Conservation (phyloP, 805 yeast species). For the Wickerhamia fluorescens region DNA sequence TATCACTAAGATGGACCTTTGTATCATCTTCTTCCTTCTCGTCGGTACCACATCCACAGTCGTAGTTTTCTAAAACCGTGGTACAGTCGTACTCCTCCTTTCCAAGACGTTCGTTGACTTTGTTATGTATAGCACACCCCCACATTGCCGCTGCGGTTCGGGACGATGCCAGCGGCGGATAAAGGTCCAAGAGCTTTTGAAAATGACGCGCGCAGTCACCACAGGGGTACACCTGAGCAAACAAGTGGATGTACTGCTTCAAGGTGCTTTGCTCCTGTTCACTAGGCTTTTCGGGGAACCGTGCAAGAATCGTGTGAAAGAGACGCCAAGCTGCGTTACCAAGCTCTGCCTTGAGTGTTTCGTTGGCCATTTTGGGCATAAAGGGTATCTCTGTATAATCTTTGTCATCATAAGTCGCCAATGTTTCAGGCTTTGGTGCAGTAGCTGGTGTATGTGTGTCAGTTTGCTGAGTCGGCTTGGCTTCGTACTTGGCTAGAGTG, state of each 20-base stretch:
- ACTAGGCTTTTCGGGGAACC: constrained; percentile 83
- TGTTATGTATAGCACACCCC: constrained; percentile 93
- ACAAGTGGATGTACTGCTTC: constrained; percentile 55
- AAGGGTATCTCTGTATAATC: constrained; percentile 37
- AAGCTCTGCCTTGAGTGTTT: constrained; percentile 70
- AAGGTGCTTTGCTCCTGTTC: constrained; percentile 57
- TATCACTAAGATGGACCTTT: constrained; percentile 36
- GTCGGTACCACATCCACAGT: constrained; percentile 89
- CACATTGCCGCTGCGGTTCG: constrained; percentile 82
- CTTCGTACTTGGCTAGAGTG: constrained; percentile 4
- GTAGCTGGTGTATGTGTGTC: constrained; percentile 1
- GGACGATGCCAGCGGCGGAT: constrained; percentile 78
- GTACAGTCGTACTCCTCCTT: constrained; percentile 81
- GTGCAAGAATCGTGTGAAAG: constrained; percentile 84
- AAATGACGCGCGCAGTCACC: constrained; percentile 96
- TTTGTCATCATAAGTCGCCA: too few species aligned
- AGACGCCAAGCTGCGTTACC: constrained; percentile 90
- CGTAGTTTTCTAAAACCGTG: constrained; percentile 79
- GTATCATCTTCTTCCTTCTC: constrained; percentile 41
- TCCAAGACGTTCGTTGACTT: constrained; percentile 66
- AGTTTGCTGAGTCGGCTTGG: background rate
- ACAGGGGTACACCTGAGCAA: constrained; percentile 93
- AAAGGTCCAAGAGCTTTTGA: constrained; percentile 54
- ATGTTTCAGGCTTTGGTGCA: too few species aligned
- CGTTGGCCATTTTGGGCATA: constrained; percentile 94